A percentile compares a stretch with the other conserved stretches of the same genome.
These are phyloP conservation scores for Coniella lustricola DNA, from an alignment of 2,329 filamentous ascomycete genomes.

Conservation along the genomic window DNA sequence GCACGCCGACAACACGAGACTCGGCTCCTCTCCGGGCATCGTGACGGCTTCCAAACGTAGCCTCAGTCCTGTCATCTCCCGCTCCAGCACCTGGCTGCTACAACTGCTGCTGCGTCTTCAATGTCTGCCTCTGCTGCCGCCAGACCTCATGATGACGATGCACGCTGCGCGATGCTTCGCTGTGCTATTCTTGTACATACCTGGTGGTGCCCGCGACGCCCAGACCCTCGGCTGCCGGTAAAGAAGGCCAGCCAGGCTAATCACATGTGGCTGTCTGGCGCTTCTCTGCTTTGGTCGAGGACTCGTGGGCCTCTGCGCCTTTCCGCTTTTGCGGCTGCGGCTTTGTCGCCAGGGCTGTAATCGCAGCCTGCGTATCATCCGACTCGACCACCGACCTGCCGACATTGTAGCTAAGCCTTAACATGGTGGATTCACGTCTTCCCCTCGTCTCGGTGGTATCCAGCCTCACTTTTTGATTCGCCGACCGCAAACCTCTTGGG, in stretches of 20 bases:
- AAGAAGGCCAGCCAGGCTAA: not conserved
- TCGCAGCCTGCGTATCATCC: slow-evolving; percentile 13
- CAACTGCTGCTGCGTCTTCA: no score
- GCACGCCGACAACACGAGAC: not conserved
- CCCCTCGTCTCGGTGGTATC: not conserved
- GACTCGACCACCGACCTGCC: not conserved
- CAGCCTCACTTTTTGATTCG: not conserved
- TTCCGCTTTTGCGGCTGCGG: slow-evolving; percentile 7
- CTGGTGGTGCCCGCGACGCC: not conserved
- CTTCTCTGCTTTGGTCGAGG: slow-evolving; percentile 11
- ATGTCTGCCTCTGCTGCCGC: not conserved
- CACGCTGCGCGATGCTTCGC: not conserved
- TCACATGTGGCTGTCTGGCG: slow-evolving; percentile 1
- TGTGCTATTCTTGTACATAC: no score
- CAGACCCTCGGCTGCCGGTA: not conserved
- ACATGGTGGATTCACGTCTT: not conserved
- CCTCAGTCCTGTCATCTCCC: slow-evolving; percentile 9
- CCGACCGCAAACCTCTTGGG: not conserved
- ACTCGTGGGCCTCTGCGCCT: no score
- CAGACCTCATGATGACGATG: not conserved
- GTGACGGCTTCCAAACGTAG: slow-evolving; percentile 11
- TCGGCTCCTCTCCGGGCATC: slow-evolving; percentile 14
- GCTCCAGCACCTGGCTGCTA: not conserved
- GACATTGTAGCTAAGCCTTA: not conserved
- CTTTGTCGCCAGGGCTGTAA: slow-evolving; percentile 12